A percentile compares a stretch with the other conserved stretches of the same genome.
phyloP scores from a whole-genome alignment of 2,329 filamentous ascomycete genomes.

The Ophiocordyceps sinensis region DNA sequence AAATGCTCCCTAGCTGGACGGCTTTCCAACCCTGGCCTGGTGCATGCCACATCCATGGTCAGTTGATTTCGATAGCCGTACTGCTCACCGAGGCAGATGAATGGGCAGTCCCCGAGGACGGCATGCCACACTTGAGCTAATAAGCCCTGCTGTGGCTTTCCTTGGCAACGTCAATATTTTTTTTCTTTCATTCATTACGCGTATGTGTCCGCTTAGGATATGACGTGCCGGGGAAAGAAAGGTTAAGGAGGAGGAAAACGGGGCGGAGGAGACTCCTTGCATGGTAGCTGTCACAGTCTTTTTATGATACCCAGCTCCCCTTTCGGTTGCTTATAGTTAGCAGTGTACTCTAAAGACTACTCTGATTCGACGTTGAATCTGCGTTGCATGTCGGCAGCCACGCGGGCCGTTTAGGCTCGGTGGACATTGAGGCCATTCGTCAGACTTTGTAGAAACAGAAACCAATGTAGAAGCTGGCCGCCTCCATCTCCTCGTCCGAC shows the following conservation, averaged over 20 bases:
- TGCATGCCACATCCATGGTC: background rate
- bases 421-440: background rate
- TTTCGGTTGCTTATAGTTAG: background rate
- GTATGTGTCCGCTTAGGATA: too few relatives aligned
- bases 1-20: conserved; percentile 22
- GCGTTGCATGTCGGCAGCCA: too few relatives aligned
- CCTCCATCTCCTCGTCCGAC: conserved; percentile 79
- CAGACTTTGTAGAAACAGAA: conserved; percentile 97
- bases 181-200: too few relatives aligned
- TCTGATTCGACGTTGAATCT: too few relatives aligned
- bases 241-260: background rate
- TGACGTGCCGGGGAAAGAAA: too few relatives aligned
- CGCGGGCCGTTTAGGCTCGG: too few relatives aligned
- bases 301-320: conserved; percentile 18
- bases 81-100: too few relatives aligned
- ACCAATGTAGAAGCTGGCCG: conserved; percentile 78
- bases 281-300: conserved; percentile 9
- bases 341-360: too few relatives aligned
- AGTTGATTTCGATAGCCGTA: too few relatives aligned
- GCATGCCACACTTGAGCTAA: too few relatives aligned
- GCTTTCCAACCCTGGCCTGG: background rate
- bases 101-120: too few relatives aligned
- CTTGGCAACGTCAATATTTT: background rate
- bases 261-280: background rate
- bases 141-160: too few relatives aligned